Conservation (phyloP, 352 stramenopile species). For the Globisporangium middletonii region DNA sequence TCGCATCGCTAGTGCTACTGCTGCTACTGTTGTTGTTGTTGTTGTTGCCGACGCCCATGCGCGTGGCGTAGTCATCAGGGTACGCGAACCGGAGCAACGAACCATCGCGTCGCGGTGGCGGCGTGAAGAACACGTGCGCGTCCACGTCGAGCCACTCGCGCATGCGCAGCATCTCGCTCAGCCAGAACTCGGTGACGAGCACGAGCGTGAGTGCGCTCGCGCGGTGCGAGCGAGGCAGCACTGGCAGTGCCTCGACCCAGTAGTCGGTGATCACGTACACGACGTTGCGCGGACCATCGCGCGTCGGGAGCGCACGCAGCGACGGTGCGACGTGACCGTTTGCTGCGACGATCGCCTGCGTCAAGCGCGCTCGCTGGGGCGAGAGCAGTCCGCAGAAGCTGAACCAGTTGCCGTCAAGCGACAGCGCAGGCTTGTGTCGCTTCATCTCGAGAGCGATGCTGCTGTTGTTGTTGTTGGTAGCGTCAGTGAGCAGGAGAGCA, state of each 20-base stretch:
- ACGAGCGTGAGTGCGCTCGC: background rate
- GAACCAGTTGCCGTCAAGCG: conserved; percentile 24
- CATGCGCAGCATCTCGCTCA: conserved; percentile 33
- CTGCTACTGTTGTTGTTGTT: background rate
- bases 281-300: background rate
- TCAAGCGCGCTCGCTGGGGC: conserved; percentile 12
- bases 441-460: background rate
- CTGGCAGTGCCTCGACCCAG: conserved; percentile 29
- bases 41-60: background rate
- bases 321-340: conserved; percentile 12
- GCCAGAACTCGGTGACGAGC: conserved; percentile 52
- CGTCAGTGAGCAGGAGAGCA: too few species aligned
- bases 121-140: conserved; percentile 39
- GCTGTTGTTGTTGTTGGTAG: background rate
- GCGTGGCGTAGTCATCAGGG: conserved; percentile 16
- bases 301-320: background rate
- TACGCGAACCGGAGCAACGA: conserved; percentile 23
- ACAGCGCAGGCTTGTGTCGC: conserved; percentile 14
- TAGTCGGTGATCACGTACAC: conserved; percentile 50
- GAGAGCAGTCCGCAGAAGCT: conserved; percentile 24
- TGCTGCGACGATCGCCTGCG: conserved; percentile 8
- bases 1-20: conserved; percentile 6
- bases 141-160: conserved; percentile 29
- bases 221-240: background rate
- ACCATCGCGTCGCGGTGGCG: conserved; percentile 14